Percentiles rank a stretch among this genome's conserved stretches.
Conservation (phyloP, 164 flowering plant genomes). For the Tetracentron sinense region DNA sequence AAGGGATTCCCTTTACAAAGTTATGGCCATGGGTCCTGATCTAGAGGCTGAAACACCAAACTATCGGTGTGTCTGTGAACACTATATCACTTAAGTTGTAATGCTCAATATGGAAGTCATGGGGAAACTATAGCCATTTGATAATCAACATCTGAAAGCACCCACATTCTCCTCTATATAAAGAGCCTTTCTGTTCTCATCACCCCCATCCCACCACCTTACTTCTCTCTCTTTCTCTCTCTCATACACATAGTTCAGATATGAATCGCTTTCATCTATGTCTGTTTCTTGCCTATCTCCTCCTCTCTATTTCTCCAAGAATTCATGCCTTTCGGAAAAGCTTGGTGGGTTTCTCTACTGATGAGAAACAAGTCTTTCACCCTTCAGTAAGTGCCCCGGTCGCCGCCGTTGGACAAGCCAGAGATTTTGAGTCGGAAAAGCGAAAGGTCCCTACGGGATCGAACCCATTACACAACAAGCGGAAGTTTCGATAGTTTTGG, state of each 20-base stretch:
- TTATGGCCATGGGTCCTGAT: no score
- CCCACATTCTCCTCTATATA: no score
- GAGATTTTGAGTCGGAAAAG: slow-evolving; percentile 30
- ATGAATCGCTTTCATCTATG: slow-evolving; percentile 29
- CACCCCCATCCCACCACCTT: not conserved
- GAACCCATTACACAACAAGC: slow-evolving; percentile 50
- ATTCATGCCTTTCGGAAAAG: slow-evolving; percentile 9
- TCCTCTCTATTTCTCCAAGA: slow-evolving; percentile 13
- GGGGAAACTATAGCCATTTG: not conserved
- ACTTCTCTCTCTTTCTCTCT: not conserved
- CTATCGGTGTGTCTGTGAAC: no score
- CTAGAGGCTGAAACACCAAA: not conserved
- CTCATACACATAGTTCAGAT: not conserved
- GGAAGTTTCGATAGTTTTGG: slow-evolving; percentile 9
- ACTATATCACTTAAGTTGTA: no score
- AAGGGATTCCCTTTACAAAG: not conserved
- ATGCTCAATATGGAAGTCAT: no score
- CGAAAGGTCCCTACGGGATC: slow-evolving; percentile 54
- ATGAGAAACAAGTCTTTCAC: slow-evolving; percentile 10
- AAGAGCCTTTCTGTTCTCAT: not conserved
- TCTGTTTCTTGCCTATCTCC: slow-evolving; percentile 16
- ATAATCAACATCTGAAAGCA: not conserved
- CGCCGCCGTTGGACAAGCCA: slow-evolving; percentile 2
- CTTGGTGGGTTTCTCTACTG: slow-evolving; percentile 8
- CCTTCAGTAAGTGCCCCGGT: slow-evolving; percentile 3